Evolutionary conservation across 108 stramenopile genomes (phyloP).

Genomic region (Fistulifera solaris): DNA sequence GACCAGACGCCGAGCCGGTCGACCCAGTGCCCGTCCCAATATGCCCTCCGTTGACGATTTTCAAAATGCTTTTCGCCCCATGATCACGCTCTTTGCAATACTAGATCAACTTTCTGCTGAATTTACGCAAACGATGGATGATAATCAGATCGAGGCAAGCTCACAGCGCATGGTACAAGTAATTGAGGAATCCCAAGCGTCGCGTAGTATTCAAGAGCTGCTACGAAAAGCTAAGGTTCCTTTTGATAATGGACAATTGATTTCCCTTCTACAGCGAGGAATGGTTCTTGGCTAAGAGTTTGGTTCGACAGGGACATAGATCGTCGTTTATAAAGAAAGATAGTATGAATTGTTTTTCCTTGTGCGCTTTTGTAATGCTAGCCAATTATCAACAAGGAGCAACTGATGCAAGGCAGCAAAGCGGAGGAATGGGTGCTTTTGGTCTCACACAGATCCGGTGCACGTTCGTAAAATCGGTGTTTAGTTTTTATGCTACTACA

Average conservation of each 20-base stretch:
- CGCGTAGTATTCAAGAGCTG: conserved; percentile 49
- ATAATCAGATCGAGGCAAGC: conserved; percentile 36
- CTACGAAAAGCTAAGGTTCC: conserved; percentile 42
- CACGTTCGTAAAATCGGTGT: too few species aligned
- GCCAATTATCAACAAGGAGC: too few species aligned
- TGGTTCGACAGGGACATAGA: too few species aligned
- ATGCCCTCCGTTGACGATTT: conserved; percentile 45
- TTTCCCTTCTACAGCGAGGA: conserved; percentile 61
- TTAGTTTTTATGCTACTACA: too few species aligned
- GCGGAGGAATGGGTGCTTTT: too few species aligned
- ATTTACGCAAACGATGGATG: conserved; percentile 44
- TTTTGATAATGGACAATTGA: conserved; percentile 42
- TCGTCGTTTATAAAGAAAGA: too few species aligned
- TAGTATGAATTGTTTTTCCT: too few species aligned
- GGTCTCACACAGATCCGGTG: too few species aligned
- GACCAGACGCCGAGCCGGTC: background rate
- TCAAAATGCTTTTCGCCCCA: conserved; percentile 48
- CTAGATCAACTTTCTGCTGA: conserved; percentile 62
- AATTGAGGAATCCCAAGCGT: conserved; percentile 45
- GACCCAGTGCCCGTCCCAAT: conserved; percentile 9
- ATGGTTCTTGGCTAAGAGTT: too few species aligned
- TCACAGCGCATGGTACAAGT: conserved; percentile 41
- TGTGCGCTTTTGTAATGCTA: too few species aligned
- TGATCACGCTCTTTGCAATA: conserved; percentile 64
- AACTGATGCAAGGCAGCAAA: too few species aligned